A percentile compares a stretch with the other conserved stretches of the same genome.
Evolutionary conservation across 2,329 filamentous ascomycete species (phyloP).

Genomic region (Hirsutella thompsonii): DNA sequence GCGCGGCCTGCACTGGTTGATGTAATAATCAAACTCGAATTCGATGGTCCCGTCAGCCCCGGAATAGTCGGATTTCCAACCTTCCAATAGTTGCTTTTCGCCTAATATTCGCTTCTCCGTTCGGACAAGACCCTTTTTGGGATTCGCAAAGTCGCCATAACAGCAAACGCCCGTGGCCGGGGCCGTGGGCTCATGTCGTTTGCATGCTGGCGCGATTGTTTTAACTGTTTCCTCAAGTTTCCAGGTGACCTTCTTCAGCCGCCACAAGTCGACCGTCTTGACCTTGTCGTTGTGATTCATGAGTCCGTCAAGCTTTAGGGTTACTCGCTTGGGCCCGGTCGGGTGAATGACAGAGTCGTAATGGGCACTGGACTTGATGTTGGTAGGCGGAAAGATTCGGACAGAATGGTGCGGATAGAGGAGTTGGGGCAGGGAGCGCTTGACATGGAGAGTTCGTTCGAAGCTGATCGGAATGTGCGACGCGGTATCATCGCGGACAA

Average conservation of each 20-base stretch:
- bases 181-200: slow-evolving; percentile 48
- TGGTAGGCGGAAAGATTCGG: slow-evolving; percentile 91
- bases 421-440: slow-evolving; percentile 61
- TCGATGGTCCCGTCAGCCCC: slow-evolving; percentile 48
- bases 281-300: slow-evolving; percentile 54
- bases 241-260: slow-evolving; percentile 84
- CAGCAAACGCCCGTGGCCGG: slow-evolving; percentile 16
- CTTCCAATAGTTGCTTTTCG: slow-evolving; percentile 66
- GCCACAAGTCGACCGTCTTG: slow-evolving; percentile 70
- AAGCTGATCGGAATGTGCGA: slow-evolving; percentile 38
- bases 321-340: slow-evolving; percentile 66
- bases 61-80: slow-evolving; percentile 70
- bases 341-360: slow-evolving; percentile 78
- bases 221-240: slow-evolving; percentile 79
- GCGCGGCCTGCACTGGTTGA: slow-evolving; percentile 19
- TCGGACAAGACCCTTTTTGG: slow-evolving; percentile 37
- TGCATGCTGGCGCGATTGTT: slow-evolving; percentile 67
- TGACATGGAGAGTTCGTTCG: slow-evolving; percentile 56
- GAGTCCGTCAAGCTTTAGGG: slow-evolving; percentile 76
- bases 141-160: slow-evolving; percentile 8
- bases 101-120: slow-evolving; percentile 67
- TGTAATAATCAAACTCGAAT: slow-evolving; percentile 32
- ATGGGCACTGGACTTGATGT: slow-evolving; percentile 75
- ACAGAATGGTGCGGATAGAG: slow-evolving; percentile 78
- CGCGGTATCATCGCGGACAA: slow-evolving; percentile 39